phyloP scores from a whole-genome alignment of 2,329 filamentous ascomycete species.

The Kalmusia sp. region DNA sequence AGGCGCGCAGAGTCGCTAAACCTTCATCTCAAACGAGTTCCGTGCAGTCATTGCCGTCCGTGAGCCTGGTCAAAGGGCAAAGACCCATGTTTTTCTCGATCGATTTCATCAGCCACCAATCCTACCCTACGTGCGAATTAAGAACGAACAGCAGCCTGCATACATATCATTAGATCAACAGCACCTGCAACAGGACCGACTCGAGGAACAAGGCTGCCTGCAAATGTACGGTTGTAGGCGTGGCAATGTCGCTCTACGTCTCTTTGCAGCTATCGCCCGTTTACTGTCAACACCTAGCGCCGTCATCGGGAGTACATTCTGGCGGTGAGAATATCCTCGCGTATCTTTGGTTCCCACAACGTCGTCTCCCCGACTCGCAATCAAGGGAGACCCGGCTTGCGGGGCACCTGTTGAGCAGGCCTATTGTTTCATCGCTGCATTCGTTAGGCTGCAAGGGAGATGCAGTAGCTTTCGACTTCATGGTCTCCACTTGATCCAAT shows the following conservation, averaged over 20 bases:
- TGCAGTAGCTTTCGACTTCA: neutral
- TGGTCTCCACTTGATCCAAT: neutral
- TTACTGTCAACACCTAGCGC: conserved; percentile 23
- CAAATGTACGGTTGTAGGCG: conserved; percentile 34
- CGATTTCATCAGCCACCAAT: conserved; percentile 30
- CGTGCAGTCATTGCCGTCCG: conserved; percentile 28
- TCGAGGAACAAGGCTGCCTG: conserved; percentile 8
- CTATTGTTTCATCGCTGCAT: conserved; percentile 9
- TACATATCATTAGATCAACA: conserved; percentile 14
- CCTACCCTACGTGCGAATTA: conserved; percentile 28
- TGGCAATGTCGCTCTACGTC: conserved; percentile 31
- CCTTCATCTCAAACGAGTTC: conserved; percentile 19
- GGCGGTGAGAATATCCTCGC: conserved; percentile 24
- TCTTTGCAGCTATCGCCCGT: conserved; percentile 19
- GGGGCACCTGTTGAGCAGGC: neutral
- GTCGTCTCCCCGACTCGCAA: neutral
- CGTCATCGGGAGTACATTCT: conserved; percentile 21
- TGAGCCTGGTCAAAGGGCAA: conserved; percentile 30
- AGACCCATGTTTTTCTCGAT: conserved; percentile 23
- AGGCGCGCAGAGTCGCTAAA: conserved; percentile 18
- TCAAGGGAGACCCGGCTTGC: conserved; percentile 8
- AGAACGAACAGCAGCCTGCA: conserved; percentile 23
- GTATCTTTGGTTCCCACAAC: conserved; percentile 6
- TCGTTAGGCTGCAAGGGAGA: conserved; percentile 6
- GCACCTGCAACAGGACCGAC: conserved; percentile 17